These are phyloP conservation scores for Gaertneriomyces semiglobifer DNA, from an alignment of 192 early-diverging fungal species.

Conservation along the genomic window DNA sequence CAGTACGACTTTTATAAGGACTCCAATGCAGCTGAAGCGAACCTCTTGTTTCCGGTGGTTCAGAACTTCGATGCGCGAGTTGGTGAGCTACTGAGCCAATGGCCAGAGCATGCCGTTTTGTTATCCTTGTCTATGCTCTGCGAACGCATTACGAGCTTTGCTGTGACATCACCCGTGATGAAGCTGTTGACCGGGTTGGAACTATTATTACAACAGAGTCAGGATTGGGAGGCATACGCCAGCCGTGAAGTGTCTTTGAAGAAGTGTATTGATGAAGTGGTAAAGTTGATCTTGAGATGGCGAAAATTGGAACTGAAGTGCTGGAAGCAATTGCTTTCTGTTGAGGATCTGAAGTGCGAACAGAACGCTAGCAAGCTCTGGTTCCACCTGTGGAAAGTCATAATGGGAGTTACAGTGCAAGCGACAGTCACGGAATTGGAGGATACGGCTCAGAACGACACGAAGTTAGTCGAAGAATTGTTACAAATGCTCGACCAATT, in stretches of 20 bases:
- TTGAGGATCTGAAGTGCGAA: conserved; percentile 71
- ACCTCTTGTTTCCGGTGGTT: conserved; percentile 61
- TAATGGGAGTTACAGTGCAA: conserved; percentile 31
- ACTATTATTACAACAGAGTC: conserved; percentile 76
- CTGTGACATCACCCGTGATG: conserved; percentile 77
- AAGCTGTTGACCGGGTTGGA: conserved; percentile 89
- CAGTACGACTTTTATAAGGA: conserved; percentile 84
- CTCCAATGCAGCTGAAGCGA: conserved; percentile 70
- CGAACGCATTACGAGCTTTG: conserved; percentile 56
- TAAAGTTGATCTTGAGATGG: conserved; percentile 79
- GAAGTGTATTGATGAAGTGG: conserved; percentile 63
- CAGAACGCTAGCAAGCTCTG: conserved; percentile 73
- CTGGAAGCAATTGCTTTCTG: conserved; percentile 82
- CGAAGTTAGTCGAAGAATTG: conserved; percentile 12
- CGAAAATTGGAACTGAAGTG: conserved; percentile 83
- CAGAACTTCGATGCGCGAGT: conserved; percentile 57
- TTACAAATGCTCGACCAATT: conserved; percentile 78
- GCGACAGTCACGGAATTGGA: conserved; percentile 11
- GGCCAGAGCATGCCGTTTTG: conserved; percentile 90
- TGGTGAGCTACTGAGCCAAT: conserved; percentile 63
- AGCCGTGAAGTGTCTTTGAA: conserved; percentile 74
- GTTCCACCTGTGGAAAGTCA: conserved; percentile 75
- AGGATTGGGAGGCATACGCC: conserved; percentile 94
- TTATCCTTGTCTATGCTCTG: conserved; percentile 57
- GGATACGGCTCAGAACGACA: conserved; percentile 6